Percentiles rank a stretch among this genome's conserved stretches.
Conservation (phyloP, 2,329 filamentous ascomycete genomes). For the Pseudocercospora fuligena region DNA sequence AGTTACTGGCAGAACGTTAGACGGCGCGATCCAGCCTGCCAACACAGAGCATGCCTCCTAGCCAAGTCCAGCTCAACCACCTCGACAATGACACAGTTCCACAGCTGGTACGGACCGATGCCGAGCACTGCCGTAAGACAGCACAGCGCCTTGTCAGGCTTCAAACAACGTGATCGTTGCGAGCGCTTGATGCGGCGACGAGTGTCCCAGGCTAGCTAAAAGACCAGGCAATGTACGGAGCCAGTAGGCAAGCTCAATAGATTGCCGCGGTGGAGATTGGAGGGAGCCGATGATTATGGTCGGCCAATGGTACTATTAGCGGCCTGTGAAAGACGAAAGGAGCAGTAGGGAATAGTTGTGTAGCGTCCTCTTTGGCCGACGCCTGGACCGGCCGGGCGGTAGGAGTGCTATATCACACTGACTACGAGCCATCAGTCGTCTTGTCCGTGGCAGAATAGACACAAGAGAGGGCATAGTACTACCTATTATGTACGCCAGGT, state of each 20-base stretch:
- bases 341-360: constrained; percentile 22
- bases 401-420: constrained; percentile 20
- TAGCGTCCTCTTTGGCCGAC: constrained; percentile 20
- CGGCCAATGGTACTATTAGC: constrained; percentile 29
- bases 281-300: constrained; percentile 21
- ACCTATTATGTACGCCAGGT: constrained; percentile 29
- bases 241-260: constrained; percentile 20
- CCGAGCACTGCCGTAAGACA: constrained; percentile 15
- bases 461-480: constrained; percentile 17
- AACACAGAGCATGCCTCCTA: constrained; percentile 24
- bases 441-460: constrained; percentile 15
- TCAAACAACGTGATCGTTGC: constrained; percentile 6
- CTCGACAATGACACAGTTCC: constrained; percentile 12
- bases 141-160: neutral
- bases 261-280: constrained; percentile 25
- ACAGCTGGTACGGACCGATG: constrained; percentile 12
- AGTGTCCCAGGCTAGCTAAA: constrained; percentile 13
- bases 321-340: constrained; percentile 10
- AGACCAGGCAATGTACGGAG: constrained; percentile 16
- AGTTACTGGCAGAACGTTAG: neutral
- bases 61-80: constrained; percentile 15
- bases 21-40: constrained; percentile 7
- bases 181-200: constrained; percentile 18
- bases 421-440: constrained; percentile 29
- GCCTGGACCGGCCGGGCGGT: constrained; percentile 24